Evolutionary conservation across 495 filamentous ascomycete genomes (phyloP).

Genomic region (Neurospora africana): DNA sequence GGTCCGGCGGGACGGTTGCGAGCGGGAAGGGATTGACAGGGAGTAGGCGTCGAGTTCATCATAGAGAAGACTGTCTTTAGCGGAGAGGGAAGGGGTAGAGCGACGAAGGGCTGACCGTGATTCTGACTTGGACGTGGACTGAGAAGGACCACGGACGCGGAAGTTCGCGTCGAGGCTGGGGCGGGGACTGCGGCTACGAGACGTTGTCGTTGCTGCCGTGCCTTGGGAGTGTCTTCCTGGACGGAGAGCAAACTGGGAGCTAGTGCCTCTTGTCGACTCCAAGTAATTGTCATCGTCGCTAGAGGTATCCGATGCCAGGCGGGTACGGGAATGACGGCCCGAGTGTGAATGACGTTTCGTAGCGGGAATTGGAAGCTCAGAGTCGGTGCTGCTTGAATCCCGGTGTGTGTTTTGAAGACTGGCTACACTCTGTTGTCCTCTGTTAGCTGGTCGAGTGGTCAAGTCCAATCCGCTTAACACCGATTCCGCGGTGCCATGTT

Average conservation of each 20-base stretch:
- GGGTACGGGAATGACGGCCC: background rate
- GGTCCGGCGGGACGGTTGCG: background rate
- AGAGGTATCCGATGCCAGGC: background rate
- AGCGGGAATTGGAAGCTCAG: background rate
- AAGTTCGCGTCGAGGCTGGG: background rate
- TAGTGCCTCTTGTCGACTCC: background rate
- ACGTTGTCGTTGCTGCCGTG: background rate
- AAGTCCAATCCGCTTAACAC: background rate
- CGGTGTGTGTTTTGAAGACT: background rate
- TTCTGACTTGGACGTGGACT: background rate
- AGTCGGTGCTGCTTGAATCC: background rate
- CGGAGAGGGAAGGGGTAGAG: background rate
- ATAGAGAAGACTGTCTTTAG: no score
- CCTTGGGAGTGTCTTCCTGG: background rate
- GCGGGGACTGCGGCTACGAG: background rate
- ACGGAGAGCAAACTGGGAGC: background rate
- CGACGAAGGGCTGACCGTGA: background rate
- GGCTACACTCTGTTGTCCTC: background rate
- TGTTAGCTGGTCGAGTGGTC: background rate
- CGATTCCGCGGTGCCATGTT: background rate
- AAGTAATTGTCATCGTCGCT: background rate
- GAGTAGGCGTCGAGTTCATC: background rate
- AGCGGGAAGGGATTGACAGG: background rate
- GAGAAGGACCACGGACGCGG: background rate
- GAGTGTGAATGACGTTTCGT: background rate